Base-by-base conservation (phyloP, 1,284 basidiomycete genomes). In the Entoloma clypeatum region DNA sequence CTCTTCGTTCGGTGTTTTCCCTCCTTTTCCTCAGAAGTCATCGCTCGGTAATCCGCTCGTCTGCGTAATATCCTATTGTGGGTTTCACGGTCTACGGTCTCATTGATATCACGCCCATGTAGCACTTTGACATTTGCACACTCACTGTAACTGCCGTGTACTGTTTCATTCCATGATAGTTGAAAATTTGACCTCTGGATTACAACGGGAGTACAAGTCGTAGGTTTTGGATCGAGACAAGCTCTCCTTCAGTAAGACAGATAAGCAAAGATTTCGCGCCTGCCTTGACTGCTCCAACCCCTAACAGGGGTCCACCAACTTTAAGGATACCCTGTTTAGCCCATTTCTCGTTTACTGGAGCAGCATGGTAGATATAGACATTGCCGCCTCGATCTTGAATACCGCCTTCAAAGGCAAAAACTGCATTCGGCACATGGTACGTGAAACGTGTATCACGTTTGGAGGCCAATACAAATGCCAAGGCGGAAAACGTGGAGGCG, bases 391-490 rank as follows among this genome's bases (percentile, higher is more conserved):
- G 72, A 54, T 71, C 74, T 48, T 62, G 64, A 22, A 71, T 59
- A 18, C 88, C 85, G 44, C 79, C 78, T 58, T 95, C 92, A 52
- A 96, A 90, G 0, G 87, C 90, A 35, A 92, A 67, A 1, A 88
- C 81, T 6, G 72, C 69, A 24, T 65, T 56, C 1, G 71, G 60
- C 22, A 80, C 62, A 55, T 95, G 90, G 52, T 84, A 75, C 2
- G 85, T 85, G 63, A 93, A 91, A 9, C 88, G 77, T 1, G 86
- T 80, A 61, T 95, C 92, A 18, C 81, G 81, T 62, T 99, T 99
- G 3, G 92, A 94, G 1, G 92, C 92, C 21, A 99, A 73, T 13
- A 98, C 95, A 58, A 97, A 99, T 1, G 90, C 77, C 3, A 99
- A 75, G 0, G 93, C 95, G 4, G 90, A 84, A 59, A 83, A 91